Evolutionary conservation across 2,329 filamentous ascomycete genomes (phyloP), one percentile per base, ranked within the genome.

Genomic region (Pyricularia sp.): DNA sequence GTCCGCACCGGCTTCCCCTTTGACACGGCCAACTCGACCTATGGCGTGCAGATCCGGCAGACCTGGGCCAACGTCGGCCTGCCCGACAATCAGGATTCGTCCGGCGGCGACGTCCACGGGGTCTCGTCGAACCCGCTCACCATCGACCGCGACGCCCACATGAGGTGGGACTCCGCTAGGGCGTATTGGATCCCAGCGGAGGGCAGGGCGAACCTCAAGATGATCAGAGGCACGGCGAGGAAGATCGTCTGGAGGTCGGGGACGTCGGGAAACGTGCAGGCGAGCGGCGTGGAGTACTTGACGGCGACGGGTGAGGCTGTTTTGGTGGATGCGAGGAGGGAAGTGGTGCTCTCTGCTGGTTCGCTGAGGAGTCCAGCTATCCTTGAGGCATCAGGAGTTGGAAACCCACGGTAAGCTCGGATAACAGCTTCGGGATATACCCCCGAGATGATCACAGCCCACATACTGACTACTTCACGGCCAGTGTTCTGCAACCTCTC

Each of bases 381-480:
- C 14, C 80, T 88, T 1, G 81, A 86, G 70, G 78, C 78, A 10
- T 87, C 84, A 0, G 85, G 85, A 0, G 79, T 88, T 17, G 85
- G 85, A 0, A 79, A 80, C 66, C 72, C 75, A 6, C 70, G 25
- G 67, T 68, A 28, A n/a, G 67, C n/a, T 20, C 9, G 2, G 4
- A 2, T 4, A 0, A 6, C 31, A 9, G 31, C 5, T 2, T 33
- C 4, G 6, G 6, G 31, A 10, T 10, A 33, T 6, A 6, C 31
- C 4, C 10, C 5, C n/a, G 9, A 4, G 12, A 30, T 30, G n/a
- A 30, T 2, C 1, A 23, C 4, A 30, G 20, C 20, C 23, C 64
- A 26, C 17, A 36, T 65, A 23, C 64, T 42, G 26, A 65, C 28
- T 10, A 20, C 64, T 7, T 4, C 4, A 88, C 3, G 87, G 85